phyloP scores from a whole-genome alignment of 2,329 filamentous ascomycete genomes.

The Nannizziopsis arthrosporioides region DNA sequence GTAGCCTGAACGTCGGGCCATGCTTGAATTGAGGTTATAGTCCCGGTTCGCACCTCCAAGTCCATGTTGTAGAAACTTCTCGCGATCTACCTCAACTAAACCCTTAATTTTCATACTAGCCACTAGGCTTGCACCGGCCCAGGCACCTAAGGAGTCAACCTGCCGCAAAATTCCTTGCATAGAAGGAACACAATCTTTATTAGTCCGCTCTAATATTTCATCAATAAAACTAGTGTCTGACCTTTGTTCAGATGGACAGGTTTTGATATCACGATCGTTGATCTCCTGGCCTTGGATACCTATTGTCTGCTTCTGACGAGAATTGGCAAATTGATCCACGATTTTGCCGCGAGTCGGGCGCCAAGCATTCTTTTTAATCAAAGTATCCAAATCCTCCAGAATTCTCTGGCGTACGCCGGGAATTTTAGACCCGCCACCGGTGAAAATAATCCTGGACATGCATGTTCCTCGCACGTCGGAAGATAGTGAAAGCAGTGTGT shows the following conservation, averaged over 20 bases:
- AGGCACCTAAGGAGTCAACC: conserved; percentile 50
- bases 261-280: background rate
- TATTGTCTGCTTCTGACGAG: conserved; percentile 13
- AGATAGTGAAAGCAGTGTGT: conserved; percentile 60
- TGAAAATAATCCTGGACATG: conserved; percentile 80
- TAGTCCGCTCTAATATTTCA: conserved; percentile 29
- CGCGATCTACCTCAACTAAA: conserved; percentile 52
- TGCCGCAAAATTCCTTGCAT: conserved; percentile 35
- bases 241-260: conserved; percentile 1
- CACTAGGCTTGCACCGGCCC: conserved; percentile 53
- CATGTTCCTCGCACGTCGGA: conserved; percentile 73
- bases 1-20: conserved; percentile 31
- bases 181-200: conserved; percentile 26
- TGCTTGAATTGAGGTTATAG: conserved; percentile 24
- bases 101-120: conserved; percentile 49
- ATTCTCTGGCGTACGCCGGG: conserved; percentile 69
- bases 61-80: conserved; percentile 47
- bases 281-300: background rate
- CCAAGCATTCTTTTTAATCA: conserved; percentile 64
- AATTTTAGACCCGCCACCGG: conserved; percentile 66
- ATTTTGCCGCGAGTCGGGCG: conserved; percentile 61
- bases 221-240: conserved; percentile 37
- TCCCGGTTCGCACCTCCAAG: conserved; percentile 37
- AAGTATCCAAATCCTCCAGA: conserved; percentile 57
- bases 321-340: conserved; percentile 38